phyloP scores from a whole-genome alignment of 1,284 basidiomycete genomes.

The Pisolithus thermaeus region DNA sequence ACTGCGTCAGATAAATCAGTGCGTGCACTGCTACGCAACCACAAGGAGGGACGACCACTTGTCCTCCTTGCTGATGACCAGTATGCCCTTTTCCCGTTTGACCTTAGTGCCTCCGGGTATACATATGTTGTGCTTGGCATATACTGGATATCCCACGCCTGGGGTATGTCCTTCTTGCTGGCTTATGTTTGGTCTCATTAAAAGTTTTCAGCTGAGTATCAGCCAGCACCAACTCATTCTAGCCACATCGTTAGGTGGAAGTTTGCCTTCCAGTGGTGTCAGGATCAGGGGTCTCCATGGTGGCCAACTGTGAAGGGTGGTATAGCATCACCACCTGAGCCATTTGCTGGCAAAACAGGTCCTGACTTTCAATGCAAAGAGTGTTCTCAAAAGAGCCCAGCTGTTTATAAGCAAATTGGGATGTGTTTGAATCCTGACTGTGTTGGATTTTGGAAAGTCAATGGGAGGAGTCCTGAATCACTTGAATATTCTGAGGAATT shows the following conservation, averaged over 20 bases:
- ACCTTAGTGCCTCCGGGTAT: constrained; percentile 45
- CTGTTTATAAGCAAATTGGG: constrained; percentile 52
- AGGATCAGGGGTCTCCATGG: constrained; percentile 48
- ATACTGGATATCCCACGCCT: constrained; percentile 63
- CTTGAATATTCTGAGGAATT: constrained; percentile 47
- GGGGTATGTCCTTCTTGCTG: constrained; percentile 48
- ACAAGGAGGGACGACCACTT: constrained; percentile 45
- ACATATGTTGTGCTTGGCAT: constrained; percentile 69
- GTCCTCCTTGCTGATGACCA: constrained; percentile 67
- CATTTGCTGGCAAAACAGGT: constrained; percentile 1
- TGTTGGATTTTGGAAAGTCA: constrained; percentile 44
- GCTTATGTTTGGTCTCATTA: constrained; percentile 14
- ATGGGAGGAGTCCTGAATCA: constrained; percentile 25
- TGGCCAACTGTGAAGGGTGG: constrained; percentile 13
- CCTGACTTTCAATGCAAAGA: constrained; percentile 18
- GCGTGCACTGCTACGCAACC: constrained; percentile 56
- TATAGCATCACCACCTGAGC: not conserved
- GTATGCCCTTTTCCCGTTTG: constrained; percentile 65
- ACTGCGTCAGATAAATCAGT: constrained; percentile 62
- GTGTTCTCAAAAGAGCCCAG: constrained; percentile 41
- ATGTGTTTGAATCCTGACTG: constrained; percentile 59
- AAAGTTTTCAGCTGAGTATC: constrained; percentile 51
- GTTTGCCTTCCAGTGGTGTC: constrained; percentile 76
- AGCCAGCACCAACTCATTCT: constrained; percentile 38
- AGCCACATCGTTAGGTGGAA: constrained; percentile 63